Evolutionary conservation across 306 rosid genomes (phyloP), one percentile per base, ranked within the genome.

Genomic region (Canavalia ensiformis): DNA sequence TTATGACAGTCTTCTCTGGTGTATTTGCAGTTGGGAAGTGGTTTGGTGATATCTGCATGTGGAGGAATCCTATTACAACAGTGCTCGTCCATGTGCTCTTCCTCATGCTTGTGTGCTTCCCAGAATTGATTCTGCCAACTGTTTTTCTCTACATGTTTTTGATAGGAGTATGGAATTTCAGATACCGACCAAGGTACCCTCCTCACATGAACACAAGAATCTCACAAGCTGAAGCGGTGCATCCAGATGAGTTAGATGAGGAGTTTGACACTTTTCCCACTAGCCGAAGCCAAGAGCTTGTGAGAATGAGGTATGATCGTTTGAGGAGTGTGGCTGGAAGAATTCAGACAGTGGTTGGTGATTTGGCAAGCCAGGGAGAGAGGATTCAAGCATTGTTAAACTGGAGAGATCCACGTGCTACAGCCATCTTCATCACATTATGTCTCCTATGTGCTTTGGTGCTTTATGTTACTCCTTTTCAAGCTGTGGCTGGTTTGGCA

Each of bases 351-450:
- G 77, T 62, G 41, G 82, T 88, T 0, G 86, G 86, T 1, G 86
- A 88, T 76, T 45, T 88, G 78, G 91, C 88, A 0, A 82, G 83
- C 79, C 84, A 79, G 47, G 89, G 81, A 30, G 91, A 88, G 79
- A 84, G 88, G 85, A 49, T 86, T 77, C 83, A 88, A 31, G 82
- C 90, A 71, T 35, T 86, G 74, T 72, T 88, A 69, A 86, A 81
- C 68, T 86, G 91, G 90, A 84, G 88, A 71, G 91, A 88, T 54
- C 89, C 81, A 1, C 85, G 82, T 28, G 90, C 88, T 54, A 81
- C 90, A 28, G 60, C 84, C 2, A 8, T 88, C 12, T 79, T 78
- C 60, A 47, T 79, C 13, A 49, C 79, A 5, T 42, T 78, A 1
- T 86, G 76, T 75, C 29, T 86, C 0, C 0, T 75, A 51, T 72